Evolutionary conservation across 176 grass and related monocot species (phyloP).

Genomic region (Lolium rigidum): DNA sequence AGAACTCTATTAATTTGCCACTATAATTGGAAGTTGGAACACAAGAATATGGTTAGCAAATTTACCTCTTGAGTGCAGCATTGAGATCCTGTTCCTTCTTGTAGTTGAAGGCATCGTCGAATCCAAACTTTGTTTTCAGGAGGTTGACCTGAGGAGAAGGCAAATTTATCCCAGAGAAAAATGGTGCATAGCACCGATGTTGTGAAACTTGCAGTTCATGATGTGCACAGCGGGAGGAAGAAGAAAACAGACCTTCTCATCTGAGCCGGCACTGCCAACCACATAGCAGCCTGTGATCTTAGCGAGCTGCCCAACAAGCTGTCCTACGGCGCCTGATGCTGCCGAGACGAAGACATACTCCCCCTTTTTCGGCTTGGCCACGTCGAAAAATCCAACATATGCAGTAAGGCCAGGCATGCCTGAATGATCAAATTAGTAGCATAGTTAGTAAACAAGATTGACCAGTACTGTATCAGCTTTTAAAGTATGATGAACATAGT

Average conservation of each 20-base stretch:
- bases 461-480: not conserved
- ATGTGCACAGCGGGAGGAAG: no score
- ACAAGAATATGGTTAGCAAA: not conserved
- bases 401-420: conserved; percentile 57
- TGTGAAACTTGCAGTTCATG: not conserved
- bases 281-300: conserved; percentile 58
- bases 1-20: not conserved
- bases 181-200: not conserved
- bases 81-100: not conserved
- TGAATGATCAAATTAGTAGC: conserved; percentile 5
- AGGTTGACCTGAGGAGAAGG: conserved; percentile 1
- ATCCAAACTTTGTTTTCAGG: not conserved
- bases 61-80: conserved; percentile 3
- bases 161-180: not conserved
- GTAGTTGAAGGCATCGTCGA: conserved; percentile 2
- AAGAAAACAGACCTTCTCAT: conserved; percentile 43
- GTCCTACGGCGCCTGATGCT: conserved; percentile 50
- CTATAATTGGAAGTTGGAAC: not conserved
- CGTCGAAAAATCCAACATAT: conserved; percentile 48
- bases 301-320: conserved; percentile 57
- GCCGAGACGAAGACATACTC: conserved; percentile 53
- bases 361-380: conserved; percentile 48
- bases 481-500: not conserved
- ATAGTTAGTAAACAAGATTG: not conserved
- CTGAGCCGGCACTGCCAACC: conserved; percentile 51